Evolutionary conservation across 768 basidiomycete species (phyloP).

Genomic region (Pisolithus orientalis): DNA sequence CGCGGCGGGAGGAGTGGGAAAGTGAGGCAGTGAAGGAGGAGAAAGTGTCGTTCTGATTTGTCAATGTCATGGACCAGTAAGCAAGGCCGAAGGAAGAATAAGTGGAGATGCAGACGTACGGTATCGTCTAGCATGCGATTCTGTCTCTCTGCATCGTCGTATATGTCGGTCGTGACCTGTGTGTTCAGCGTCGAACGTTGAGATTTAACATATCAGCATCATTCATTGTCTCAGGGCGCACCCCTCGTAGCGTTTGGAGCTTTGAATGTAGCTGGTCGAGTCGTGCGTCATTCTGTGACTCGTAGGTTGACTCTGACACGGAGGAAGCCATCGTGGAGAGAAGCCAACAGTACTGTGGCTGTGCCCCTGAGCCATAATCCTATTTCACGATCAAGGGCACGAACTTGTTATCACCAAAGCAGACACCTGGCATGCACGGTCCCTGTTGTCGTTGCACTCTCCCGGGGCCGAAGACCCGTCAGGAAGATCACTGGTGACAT

Average conservation of each 20-base stretch:
- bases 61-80: not conserved
- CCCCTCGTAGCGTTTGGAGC: constrained; percentile 75
- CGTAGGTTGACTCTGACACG: constrained; percentile 66
- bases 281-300: constrained; percentile 78
- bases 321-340: constrained; percentile 30
- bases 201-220: not conserved
- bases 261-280: constrained; percentile 84
- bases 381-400: too few species aligned
- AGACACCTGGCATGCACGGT: too few species aligned
- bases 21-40: constrained; percentile 57
- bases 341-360: not conserved
- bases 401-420: too few species aligned
- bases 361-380: too few species aligned
- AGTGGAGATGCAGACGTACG: constrained; percentile 34
- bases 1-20: constrained; percentile 61
- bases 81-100: not conserved
- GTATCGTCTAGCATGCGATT: constrained; percentile 74
- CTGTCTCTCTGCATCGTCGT: constrained; percentile 79
- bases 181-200: not conserved
- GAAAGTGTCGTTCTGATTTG: constrained; percentile 56
- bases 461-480: too few species aligned
- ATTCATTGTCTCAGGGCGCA: constrained; percentile 27
- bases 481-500: too few species aligned
- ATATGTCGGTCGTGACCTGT: constrained; percentile 84
- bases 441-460: too few species aligned